Conservation (phyloP, 192 early-diverging fungal genomes). For the Phycomyces blakesleeanus region DNA sequence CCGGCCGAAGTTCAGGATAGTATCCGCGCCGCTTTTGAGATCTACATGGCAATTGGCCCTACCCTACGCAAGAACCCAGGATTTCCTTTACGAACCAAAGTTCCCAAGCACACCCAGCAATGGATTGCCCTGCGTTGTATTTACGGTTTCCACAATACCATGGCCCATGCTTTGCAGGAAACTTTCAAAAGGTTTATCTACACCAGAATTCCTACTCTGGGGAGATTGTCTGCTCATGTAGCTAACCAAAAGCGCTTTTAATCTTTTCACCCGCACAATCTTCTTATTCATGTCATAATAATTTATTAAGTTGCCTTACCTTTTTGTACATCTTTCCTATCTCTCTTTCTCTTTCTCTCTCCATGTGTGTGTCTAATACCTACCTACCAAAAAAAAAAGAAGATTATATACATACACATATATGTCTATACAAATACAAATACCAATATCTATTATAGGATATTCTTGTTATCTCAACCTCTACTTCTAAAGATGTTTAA, state of each 20-base stretch:
- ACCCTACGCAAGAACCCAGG: constrained; percentile 23
- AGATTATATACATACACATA: no score
- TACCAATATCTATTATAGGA: no score
- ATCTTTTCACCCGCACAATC: background rate
- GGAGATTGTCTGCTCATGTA: background rate
- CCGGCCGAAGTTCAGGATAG: constrained; percentile 35
- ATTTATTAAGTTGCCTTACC: background rate
- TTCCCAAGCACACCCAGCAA: constrained; percentile 13
- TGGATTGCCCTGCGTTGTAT: constrained; percentile 31
- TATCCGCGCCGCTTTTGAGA: constrained; percentile 40
- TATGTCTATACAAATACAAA: no score
- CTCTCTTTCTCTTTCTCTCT: background rate
- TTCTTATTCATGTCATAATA: constrained; percentile 2
- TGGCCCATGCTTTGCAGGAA: constrained; percentile 7
- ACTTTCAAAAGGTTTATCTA: background rate
- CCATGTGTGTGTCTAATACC: no score
- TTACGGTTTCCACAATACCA: constrained; percentile 21
- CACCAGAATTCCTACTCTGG: background rate
- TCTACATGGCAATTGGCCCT: constrained; percentile 45
- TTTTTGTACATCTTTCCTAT: constrained; percentile 1
- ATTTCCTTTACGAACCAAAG: constrained; percentile 37
- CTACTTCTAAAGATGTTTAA: no score
- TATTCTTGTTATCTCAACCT: no score
- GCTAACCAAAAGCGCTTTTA: background rate
- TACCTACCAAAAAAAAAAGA: no score